A percentile compares a stretch with the other conserved stretches of the same genome.
phyloP scores from a whole-genome alignment of 306 rosid species.

The Cucumis melo region DNA sequence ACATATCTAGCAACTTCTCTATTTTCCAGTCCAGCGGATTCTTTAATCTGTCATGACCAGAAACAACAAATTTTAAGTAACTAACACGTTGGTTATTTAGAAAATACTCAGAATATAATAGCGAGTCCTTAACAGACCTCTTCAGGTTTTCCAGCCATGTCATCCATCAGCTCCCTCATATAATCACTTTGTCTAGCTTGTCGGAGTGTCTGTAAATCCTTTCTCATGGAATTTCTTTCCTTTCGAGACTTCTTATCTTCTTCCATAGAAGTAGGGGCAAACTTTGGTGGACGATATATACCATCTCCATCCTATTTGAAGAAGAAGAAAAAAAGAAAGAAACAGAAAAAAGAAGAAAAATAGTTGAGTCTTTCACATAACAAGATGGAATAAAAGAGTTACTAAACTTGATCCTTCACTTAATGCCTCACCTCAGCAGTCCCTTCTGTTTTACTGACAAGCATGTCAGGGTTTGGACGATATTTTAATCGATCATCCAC shows the following conservation, averaged over 20 bases:
- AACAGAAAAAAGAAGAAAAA: constrained; percentile 4
- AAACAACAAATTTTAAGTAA: constrained; percentile 9
- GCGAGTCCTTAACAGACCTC: constrained; percentile 37
- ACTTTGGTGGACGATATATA: constrained; percentile 38
- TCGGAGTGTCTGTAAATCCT: constrained; percentile 46
- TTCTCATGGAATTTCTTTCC: constrained; percentile 59
- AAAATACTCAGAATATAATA: neutral
- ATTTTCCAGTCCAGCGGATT: constrained; percentile 48
- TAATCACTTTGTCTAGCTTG: constrained; percentile 46
- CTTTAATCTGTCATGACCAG: constrained; percentile 41
- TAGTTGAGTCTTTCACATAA: neutral
- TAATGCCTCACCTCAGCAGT: constrained; percentile 26
- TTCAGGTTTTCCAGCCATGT: constrained; percentile 71
- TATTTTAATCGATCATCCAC: constrained; percentile 48
- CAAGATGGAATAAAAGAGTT: neutral
- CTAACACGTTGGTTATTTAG: constrained; percentile 1
- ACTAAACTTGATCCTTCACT: neutral
- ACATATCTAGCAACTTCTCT: constrained; percentile 40
- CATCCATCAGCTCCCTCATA: constrained; percentile 47
- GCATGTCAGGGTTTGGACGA: constrained; percentile 79
- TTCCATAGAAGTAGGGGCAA: constrained; percentile 68
- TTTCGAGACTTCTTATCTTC: constrained; percentile 39
- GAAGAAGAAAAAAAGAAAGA: constrained; percentile 6
- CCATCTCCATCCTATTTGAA: constrained; percentile 35
- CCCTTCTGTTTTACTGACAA: constrained; percentile 33